Base-by-base conservation (phyloP, 345 rosid genomes). In the Eucalyptus pauciflora region DNA sequence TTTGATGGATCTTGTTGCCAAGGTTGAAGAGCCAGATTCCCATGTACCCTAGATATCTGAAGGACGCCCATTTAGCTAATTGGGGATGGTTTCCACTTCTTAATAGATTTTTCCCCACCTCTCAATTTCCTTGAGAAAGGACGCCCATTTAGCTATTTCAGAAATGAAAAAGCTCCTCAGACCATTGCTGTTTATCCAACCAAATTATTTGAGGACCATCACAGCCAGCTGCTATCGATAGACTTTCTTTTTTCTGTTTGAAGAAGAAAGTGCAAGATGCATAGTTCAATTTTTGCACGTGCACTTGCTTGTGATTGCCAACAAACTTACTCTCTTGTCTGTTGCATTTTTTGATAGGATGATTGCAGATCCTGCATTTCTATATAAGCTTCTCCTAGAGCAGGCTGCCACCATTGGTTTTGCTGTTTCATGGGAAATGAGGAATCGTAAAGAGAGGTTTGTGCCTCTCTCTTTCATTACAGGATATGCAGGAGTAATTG, bases 291-390 rank as follows among this genome's bases (percentile, higher is more conserved):
- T 76, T 41, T 76, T 76, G 15, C 48, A 41, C 29, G 1, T 41
- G 27, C 81, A 20, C 15, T 20, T 76, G 29, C 83, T 76, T 37
- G 48, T 76, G 2, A 20, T 76, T 41, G 16, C 5, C 48, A 41
- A 22, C 27, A 76, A 41, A 37, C 48, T 76, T 76, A 41, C 85
- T 76, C 41, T 67, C 29, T 37, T 71, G 48, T 37, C 48, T 41
- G 48, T 76, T 76, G 45, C 41, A 64, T 64, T 41, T 76, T 90
- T 91, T 37, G 45, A 69, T 94, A 98, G 99, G 95, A 96, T 98
- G 98, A 92, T 97, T 87, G 99, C 99, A 62, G 99, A 98, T 94
- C 99, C 99, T 88, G 94, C 97, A 87, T 96, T 98, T 90, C 89
- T 98, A 64, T 95, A 97, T 91, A 95, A 91, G 93, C 94, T 98